Percentiles rank a stretch among this genome's conserved stretches.
Evolutionary conservation across 495 filamentous ascomycete genomes (phyloP).

Genomic region (Platismatia glauca): DNA sequence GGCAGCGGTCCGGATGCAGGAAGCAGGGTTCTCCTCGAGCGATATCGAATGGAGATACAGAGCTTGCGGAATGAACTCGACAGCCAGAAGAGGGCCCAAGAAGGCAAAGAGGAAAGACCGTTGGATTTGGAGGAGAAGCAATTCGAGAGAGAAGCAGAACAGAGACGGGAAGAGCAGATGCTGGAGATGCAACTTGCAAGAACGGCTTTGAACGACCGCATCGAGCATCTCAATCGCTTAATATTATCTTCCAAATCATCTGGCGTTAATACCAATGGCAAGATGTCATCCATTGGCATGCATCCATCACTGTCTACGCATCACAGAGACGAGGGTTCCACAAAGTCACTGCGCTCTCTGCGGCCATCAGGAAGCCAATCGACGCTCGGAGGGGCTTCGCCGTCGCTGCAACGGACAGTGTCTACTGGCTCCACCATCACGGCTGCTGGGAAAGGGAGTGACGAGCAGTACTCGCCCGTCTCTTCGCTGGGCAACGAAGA

Average conservation of each 20-base stretch:
- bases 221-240: constrained; percentile 92
- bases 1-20: constrained; percentile 49
- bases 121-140: constrained; percentile 57
- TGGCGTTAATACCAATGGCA: constrained; percentile 72
- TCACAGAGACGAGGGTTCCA: constrained; percentile 29
- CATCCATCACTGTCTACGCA: constrained; percentile 54
- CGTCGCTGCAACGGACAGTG: constrained; percentile 50
- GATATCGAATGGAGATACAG: constrained; percentile 89
- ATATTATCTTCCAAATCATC: constrained; percentile 93
- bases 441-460: constrained; percentile 37
- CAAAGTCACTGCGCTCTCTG: constrained; percentile 38
- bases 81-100: constrained; percentile 57
- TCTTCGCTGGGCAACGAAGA: constrained; percentile 50
- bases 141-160: constrained; percentile 69
- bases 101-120: constrained; percentile 47
- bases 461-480: constrained; percentile 31
- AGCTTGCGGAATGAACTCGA: constrained; percentile 78
- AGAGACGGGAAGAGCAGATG: constrained; percentile 92
- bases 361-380: constrained; percentile 69
- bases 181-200: constrained; percentile 95
- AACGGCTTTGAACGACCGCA: constrained; percentile 91
- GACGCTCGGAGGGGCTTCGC: constrained; percentile 44
- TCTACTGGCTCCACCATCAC: constrained; percentile 58
- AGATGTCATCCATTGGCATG: constrained; percentile 62
- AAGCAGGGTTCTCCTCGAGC: constrained; percentile 78